phyloP scores from a whole-genome alignment of 1,284 basidiomycete genomes.

The Mycosarcoma mackinlayi region DNA sequence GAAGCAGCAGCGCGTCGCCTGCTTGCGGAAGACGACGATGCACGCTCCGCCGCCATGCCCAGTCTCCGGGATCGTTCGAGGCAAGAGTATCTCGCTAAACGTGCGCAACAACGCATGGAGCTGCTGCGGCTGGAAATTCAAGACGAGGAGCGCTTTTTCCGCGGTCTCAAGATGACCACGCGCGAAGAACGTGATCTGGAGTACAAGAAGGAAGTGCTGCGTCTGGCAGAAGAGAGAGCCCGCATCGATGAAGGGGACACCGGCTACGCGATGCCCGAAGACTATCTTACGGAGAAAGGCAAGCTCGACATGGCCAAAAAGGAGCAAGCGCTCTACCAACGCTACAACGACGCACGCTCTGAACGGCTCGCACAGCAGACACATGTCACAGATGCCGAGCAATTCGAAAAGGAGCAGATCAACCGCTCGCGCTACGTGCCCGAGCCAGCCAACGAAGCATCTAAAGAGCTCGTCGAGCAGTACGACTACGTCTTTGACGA shows the following conservation, averaged over 20 bases:
- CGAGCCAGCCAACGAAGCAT: constrained; percentile 76
- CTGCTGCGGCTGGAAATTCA: constrained; percentile 84
- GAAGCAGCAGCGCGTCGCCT: constrained; percentile 84
- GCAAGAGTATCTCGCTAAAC: constrained; percentile 95
- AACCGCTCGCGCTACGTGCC: constrained; percentile 74
- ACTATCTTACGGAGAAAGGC: constrained; percentile 98
- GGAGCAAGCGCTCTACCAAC: constrained; percentile 89
- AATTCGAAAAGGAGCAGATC: constrained; percentile 87
- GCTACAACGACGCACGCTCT: constrained; percentile 78
- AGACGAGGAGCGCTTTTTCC: constrained; percentile 65
- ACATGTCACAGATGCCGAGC: constrained; percentile 94
- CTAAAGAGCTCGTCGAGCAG: constrained; percentile 42
- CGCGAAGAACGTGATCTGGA: constrained; percentile 84
- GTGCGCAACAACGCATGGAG: constrained; percentile 95
- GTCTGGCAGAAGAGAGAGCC: constrained; percentile 90
- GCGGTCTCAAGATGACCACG: constrained; percentile 75
- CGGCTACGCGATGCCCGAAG: constrained; percentile 69
- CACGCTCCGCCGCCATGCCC: constrained; percentile 53
- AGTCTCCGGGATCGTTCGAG: constrained; percentile 68
- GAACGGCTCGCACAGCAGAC: constrained; percentile 74
- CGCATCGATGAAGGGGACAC: constrained; percentile 82
- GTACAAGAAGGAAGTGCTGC: constrained; percentile 89
- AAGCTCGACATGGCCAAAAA: constrained; percentile 98
- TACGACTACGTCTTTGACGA: constrained; percentile 99
- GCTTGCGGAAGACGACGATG: constrained; percentile 71